Conservation (phyloP, 805 yeast species). For the Metschnikowia koreensis region DNA sequence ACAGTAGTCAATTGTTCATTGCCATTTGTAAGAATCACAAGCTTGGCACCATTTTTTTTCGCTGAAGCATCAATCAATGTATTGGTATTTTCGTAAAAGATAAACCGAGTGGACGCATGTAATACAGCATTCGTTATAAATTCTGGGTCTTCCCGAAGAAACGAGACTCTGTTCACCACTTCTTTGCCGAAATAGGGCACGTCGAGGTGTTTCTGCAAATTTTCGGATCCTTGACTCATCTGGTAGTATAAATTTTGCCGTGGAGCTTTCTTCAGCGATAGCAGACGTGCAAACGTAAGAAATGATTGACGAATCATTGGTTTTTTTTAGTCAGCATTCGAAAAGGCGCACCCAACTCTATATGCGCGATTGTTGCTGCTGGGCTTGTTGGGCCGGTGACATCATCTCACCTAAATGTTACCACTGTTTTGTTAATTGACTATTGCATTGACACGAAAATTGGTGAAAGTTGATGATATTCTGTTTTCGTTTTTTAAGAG, state of each 20-base stretch:
- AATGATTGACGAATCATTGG: neutral
- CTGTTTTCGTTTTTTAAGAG: no score
- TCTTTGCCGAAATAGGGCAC: constrained; percentile 45
- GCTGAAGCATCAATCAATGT: constrained; percentile 34
- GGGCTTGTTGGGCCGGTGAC: neutral
- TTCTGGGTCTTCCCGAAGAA: constrained; percentile 53
- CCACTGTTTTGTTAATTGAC: no score
- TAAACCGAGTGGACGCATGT: constrained; percentile 48
- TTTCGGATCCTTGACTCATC: constrained; percentile 11
- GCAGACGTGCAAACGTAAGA: neutral
- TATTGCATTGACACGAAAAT: no score
- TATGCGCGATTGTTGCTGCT: neutral
- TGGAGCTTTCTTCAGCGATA: neutral
- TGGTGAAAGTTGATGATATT: no score
- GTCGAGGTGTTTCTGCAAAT: constrained; percentile 3
- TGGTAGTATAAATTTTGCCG: constrained; percentile 3
- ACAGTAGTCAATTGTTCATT: constrained; percentile 28
- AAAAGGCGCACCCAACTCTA: neutral
- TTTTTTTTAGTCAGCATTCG: neutral
- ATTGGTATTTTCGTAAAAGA: constrained; percentile 37
- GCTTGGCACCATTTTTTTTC: constrained; percentile 15
- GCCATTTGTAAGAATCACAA: constrained; percentile 37
- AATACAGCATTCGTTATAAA: constrained; percentile 47
- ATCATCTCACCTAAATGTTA: no score
- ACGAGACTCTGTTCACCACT: constrained; percentile 62